Conservation (phyloP, 768 basidiomycete genomes). For the Chalciporus piperatus region DNA sequence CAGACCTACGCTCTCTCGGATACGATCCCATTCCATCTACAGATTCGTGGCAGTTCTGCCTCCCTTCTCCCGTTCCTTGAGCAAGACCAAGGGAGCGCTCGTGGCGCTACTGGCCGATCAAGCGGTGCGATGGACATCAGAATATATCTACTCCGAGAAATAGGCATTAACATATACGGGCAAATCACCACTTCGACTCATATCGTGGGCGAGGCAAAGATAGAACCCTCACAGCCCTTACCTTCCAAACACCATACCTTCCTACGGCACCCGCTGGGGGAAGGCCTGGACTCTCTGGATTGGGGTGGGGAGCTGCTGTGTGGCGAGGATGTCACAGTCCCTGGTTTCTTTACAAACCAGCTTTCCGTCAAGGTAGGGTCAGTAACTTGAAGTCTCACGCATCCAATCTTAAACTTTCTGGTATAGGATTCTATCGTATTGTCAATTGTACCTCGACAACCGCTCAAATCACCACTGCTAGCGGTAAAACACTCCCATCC, state of each 20-base stretch:
- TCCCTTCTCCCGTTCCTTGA: constrained; percentile 48
- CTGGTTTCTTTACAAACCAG: constrained; percentile 46
- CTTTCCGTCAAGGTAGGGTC: constrained; percentile 49
- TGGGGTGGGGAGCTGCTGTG: constrained; percentile 57
- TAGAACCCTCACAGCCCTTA: constrained; percentile 44
- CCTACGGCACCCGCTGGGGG: constrained; percentile 13
- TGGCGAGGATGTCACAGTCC: constrained; percentile 36
- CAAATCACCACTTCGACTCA: constrained; percentile 7
- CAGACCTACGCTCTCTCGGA: constrained; percentile 54
- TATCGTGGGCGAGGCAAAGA: constrained; percentile 47
- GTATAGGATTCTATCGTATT: constrained; percentile 58
- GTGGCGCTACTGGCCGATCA: background rate
- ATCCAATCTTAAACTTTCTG: background rate
- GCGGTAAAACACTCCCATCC: constrained; percentile 46
- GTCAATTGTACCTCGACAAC: constrained; percentile 41
- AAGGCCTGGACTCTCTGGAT: constrained; percentile 45
- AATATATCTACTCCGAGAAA: constrained; percentile 54
- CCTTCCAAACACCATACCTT: constrained; percentile 8
- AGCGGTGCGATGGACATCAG: constrained; percentile 34
- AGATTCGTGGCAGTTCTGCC: constrained; percentile 46
- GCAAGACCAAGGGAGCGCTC: constrained; percentile 7
- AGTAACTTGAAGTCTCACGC: background rate
- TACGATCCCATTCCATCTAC: constrained; percentile 63
- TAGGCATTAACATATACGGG: constrained; percentile 33
- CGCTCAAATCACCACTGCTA: constrained; percentile 34